Conservation (phyloP, 2,329 filamentous ascomycete genomes). For the Coccinonectria pachysandricola region DNA sequence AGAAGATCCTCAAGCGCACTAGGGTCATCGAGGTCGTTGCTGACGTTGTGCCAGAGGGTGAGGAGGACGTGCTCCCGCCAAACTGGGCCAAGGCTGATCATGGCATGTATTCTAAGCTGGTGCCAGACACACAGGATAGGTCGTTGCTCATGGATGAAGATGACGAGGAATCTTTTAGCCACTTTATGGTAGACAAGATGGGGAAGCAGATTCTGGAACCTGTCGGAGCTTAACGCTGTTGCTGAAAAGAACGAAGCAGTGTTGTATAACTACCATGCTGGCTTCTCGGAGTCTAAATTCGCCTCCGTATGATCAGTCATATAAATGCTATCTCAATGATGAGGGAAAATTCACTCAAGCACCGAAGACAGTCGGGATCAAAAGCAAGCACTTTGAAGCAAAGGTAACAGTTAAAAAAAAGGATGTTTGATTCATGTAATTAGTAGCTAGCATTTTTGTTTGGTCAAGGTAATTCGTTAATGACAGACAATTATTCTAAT, state of each 20-base stretch:
- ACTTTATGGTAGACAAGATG: slow-evolving; percentile 29
- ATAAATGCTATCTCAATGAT: no score
- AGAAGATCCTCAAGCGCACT: slow-evolving; percentile 23
- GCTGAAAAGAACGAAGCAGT: background rate
- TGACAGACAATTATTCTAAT: no score
- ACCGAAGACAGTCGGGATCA: no score
- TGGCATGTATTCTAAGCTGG: slow-evolving; percentile 29
- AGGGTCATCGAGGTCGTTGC: slow-evolving; percentile 18
- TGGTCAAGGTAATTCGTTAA: no score
- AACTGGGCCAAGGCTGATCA: slow-evolving; percentile 31
- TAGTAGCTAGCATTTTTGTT: no score
- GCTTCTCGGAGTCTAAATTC: slow-evolving; percentile 1
- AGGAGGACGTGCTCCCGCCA: slow-evolving; percentile 25
- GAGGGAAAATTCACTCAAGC: no score
- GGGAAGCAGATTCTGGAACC: slow-evolving; percentile 27
- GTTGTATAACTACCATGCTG: no score
- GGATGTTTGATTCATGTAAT: no score
- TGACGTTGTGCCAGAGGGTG: slow-evolving; percentile 18
- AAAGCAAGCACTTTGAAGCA: no score
- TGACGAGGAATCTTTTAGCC: slow-evolving; percentile 33
- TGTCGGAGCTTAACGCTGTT: slow-evolving; percentile 14
- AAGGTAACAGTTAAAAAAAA: no score
- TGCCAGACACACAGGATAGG: slow-evolving; percentile 28
- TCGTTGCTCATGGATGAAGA: slow-evolving; percentile 27
- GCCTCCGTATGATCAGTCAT: slow-evolving; percentile 1